phyloP scores from a whole-genome alignment of 495 filamentous ascomycete genomes.

The Staphylotrichum longicolle region DNA sequence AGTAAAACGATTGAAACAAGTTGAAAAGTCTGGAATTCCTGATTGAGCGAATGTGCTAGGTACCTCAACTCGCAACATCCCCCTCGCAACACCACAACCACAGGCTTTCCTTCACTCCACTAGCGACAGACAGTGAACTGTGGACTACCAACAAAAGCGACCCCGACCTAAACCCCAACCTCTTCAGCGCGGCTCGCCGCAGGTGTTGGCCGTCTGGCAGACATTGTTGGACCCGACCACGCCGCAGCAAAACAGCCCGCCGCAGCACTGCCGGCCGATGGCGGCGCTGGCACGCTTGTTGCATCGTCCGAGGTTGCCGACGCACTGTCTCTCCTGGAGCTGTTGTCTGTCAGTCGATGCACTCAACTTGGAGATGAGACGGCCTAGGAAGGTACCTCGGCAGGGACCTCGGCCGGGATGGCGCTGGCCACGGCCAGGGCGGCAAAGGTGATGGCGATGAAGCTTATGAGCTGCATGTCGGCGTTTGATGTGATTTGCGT shows the following conservation, averaged over 20 bases:
- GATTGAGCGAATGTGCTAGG: too few species aligned
- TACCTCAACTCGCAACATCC: too few species aligned
- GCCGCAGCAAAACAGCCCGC: conserved; percentile 5
- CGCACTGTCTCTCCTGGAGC: not conserved
- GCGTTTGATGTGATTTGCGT: not conserved
- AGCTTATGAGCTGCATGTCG: conserved; percentile 3
- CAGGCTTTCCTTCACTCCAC: too few species aligned
- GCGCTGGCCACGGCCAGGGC: not conserved
- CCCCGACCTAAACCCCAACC: not conserved
- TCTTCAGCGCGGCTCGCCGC: not conserved
- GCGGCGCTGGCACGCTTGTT: conserved; percentile 4
- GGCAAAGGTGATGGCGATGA: conserved; percentile 2
- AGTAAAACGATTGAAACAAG: too few species aligned
- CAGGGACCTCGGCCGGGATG: not conserved
- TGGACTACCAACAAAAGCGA: too few species aligned
- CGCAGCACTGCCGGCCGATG: conserved; percentile 4
- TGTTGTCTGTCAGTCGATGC: not conserved
- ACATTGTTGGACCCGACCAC: not conserved
- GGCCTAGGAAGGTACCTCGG: not conserved
- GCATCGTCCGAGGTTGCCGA: not conserved
- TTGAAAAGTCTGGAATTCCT: too few species aligned
- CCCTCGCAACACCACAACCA: too few species aligned
- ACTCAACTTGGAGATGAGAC: too few species aligned
- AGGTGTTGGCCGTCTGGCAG: conserved; percentile 4
- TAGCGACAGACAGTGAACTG: too few species aligned